Evolutionary conservation across 352 stramenopile genomes (phyloP), one percentile per base, ranked within the genome.

Genomic region (Phytophthora pini): DNA sequence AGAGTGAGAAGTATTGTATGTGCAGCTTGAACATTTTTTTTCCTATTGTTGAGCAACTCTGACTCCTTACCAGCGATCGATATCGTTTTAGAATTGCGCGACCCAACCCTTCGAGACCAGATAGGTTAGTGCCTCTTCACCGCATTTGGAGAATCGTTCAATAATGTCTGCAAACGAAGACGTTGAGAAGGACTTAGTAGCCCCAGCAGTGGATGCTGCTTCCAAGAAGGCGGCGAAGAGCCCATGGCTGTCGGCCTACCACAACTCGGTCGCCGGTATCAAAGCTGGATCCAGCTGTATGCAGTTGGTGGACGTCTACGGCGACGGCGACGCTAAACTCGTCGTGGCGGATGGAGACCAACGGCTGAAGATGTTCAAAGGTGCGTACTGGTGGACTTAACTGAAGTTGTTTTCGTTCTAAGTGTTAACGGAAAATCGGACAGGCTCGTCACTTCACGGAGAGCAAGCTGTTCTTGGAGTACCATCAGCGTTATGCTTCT

Each of bases 191-290:
- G 52, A 68, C 9, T 13, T 9, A 13, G 27, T 55, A 11, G 26
- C 41, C 0, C 13, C 48, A 8, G 22, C 51, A 7, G 45, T 49
- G 5, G 54, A 78, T 36, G 5, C 54, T 7, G 52, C 58, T 4
- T 13, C 34, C 26, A 74, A 78, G 27, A 80, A 78, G 26, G 17
- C 41, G n/a, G 20, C 24, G 10, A 80, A 74, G 31, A 74, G 74
- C 41, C 90, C 89, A 34, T 97, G 90, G 89, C 77, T 98, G 22
- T 88, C 87, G 48, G 90, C 90, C 13, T 97, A 95, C 60, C 80
- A 96, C 76, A 96, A 97, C 74, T 86, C 88, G 3, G 86, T 97
- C n/a, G 90, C 90, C 41, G 87, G 86, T 1, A 93, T 98, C 61
- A 88, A 94, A 57, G 83, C 84, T 15, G 90, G 80, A 63, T 88